Percentiles rank a stretch among this genome's conserved stretches.
Evolutionary conservation across 495 filamentous ascomycete genomes (phyloP).

Genomic region (Glutinoglossum americanum): DNA sequence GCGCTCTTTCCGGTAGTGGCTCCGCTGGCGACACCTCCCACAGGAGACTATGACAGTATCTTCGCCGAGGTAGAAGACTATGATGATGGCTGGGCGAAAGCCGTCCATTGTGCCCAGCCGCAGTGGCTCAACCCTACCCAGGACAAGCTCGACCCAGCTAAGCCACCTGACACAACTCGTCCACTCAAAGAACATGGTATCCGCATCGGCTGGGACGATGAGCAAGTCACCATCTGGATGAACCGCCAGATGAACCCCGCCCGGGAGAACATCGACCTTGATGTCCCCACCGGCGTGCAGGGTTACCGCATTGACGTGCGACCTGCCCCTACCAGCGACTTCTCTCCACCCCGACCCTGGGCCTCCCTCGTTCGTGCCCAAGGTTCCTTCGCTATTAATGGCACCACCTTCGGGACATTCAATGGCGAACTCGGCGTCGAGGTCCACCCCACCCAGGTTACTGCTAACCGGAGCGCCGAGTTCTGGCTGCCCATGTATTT

Average conservation of each 20-base stretch:
- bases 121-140: not conserved
- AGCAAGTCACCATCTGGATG: not conserved
- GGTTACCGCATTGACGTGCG: not conserved
- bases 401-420: not conserved
- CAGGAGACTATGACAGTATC: not conserved
- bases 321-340: too few relatives aligned
- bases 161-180: too few relatives aligned
- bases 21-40: too few relatives aligned
- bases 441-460: not conserved
- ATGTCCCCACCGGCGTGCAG: not conserved
- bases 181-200: not conserved
- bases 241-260: not conserved
- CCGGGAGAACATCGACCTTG: not conserved
- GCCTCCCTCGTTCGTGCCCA: not conserved
- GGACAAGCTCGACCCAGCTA: not conserved
- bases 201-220: not conserved
- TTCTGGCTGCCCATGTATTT: not conserved
- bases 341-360: too few relatives aligned
- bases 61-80: not conserved
- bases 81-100: not conserved
- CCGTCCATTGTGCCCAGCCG: not conserved
- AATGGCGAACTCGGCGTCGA: not conserved
- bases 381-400: not conserved
- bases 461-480: not conserved
- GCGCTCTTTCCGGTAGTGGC: too few relatives aligned